Percentiles rank a stretch among this genome's conserved stretches.
Evolutionary conservation across 2,329 filamentous ascomycete species (phyloP).

Genomic region (Ceratocystis huliohia): DNA sequence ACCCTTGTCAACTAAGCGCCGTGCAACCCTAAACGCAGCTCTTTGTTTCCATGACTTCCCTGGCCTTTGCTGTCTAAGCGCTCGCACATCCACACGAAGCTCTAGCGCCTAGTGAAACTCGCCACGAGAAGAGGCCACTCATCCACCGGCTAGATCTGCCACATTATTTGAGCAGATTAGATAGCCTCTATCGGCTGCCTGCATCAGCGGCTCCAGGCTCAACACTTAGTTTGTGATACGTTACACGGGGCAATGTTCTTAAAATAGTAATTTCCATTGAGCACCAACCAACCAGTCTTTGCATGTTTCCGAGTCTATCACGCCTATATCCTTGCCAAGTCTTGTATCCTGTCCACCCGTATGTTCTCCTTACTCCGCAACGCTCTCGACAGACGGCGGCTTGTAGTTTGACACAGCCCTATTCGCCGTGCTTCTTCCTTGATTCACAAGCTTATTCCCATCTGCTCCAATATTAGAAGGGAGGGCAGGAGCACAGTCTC

Average conservation of each 20-base stretch:
- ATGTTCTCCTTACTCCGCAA: not conserved
- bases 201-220: not conserved
- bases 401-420: not conserved
- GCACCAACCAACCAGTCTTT: not conserved
- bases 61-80: not conserved
- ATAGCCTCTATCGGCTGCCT: not conserved
- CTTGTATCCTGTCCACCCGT: too few relatives aligned
- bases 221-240: not conserved
- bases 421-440: not conserved
- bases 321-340: not conserved
- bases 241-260: not conserved
- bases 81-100: not conserved
- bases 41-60: not conserved
- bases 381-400: not conserved
- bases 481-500: too few relatives aligned
- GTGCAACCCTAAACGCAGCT: not conserved
- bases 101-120: slow-evolving; percentile 1
- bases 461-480: too few relatives aligned
- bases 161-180: not conserved
- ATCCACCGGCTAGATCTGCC: too few relatives aligned
- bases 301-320: not conserved
- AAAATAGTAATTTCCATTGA: not conserved
- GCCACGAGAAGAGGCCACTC: not conserved
- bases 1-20: not conserved
- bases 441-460: not conserved